Conservation (phyloP, 768 basidiomycete species). For the Amanita inopinata region DNA sequence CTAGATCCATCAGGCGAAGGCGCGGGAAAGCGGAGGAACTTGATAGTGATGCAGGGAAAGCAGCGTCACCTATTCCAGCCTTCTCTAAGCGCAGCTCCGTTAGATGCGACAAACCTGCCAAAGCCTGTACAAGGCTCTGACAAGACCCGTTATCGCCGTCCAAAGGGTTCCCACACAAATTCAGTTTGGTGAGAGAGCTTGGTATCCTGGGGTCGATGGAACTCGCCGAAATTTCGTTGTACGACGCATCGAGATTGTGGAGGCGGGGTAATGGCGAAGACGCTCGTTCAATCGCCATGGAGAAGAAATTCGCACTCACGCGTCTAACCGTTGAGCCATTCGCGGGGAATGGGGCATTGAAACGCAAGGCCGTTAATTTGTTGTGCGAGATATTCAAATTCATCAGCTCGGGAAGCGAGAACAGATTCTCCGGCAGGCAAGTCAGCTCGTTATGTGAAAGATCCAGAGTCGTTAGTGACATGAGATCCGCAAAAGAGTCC, state of each 20-base stretch:
- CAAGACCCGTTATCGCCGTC: constrained; percentile 20
- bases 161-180: constrained; percentile 63
- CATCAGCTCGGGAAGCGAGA: constrained; percentile 57
- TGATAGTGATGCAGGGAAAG: constrained; percentile 37
- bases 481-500: constrained; percentile 57
- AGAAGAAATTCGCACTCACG: constrained; percentile 49
- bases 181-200: constrained; percentile 40
- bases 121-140: constrained; percentile 32
- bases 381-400: constrained; percentile 69
- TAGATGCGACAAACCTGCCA: constrained; percentile 40
- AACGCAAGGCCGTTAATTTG: constrained; percentile 46
- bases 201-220: constrained; percentile 51
- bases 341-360: constrained; percentile 46
- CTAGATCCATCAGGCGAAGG: constrained; percentile 52
- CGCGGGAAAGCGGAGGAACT: constrained; percentile 34
- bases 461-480: constrained; percentile 56
- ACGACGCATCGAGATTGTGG: constrained; percentile 49
- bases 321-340: constrained; percentile 12
- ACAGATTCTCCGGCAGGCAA: constrained; percentile 53
- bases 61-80: constrained; percentile 50
- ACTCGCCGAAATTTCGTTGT: constrained; percentile 52
- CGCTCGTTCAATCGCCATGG: constrained; percentile 51
- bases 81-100: constrained; percentile 48
- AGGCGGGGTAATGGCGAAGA: constrained; percentile 58
- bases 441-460: constrained; percentile 65